Evolutionary conservation across 2,329 filamentous ascomycete species (phyloP).

Genomic region (Tolypocladium cylindrosporum): DNA sequence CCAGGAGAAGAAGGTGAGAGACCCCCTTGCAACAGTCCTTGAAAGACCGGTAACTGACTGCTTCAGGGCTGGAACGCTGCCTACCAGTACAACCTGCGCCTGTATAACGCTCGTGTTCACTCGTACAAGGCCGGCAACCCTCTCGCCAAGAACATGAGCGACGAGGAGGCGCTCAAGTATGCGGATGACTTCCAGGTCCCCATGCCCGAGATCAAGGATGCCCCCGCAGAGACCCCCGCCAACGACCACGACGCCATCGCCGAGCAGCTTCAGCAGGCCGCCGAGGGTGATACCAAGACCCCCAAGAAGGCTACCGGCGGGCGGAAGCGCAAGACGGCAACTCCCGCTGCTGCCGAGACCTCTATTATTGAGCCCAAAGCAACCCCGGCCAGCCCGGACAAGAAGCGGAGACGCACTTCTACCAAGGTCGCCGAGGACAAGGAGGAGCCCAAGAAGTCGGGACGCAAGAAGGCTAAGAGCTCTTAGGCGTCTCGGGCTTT

Average conservation of each 20-base stretch:
- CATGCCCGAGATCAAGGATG: conserved; percentile 38
- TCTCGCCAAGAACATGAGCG: conserved; percentile 49
- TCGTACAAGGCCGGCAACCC: conserved; percentile 53
- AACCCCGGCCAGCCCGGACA: conserved; percentile 44
- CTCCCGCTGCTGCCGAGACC: conserved; percentile 24
- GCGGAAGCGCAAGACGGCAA: conserved; percentile 48
- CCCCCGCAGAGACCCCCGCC: conserved; percentile 16
- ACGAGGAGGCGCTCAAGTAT: conserved; percentile 50
- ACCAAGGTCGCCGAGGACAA: conserved; percentile 42
- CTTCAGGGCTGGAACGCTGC: conserved; percentile 51
- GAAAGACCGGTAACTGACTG: neutral
- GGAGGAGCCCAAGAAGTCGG: conserved; percentile 51
- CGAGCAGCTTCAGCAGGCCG: conserved; percentile 44
- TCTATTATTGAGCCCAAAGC: conserved; percentile 26
- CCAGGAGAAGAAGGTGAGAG: conserved; percentile 47
- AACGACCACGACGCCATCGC: conserved; percentile 48
- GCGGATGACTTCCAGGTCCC: conserved; percentile 48
- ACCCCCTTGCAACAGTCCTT: neutral
- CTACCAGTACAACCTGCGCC: conserved; percentile 56
- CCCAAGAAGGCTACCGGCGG: conserved; percentile 43
- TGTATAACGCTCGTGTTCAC: conserved; percentile 56
- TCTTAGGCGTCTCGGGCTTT: conserved; percentile 13
- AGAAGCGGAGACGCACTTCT: conserved; percentile 52
- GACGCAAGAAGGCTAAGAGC: conserved; percentile 46
- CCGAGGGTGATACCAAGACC: conserved; percentile 41